Percentiles rank a stretch among this genome's conserved stretches.
Evolutionary conservation across 768 basidiomycete species (phyloP).

Genomic region (Albatrellus ellisii): DNA sequence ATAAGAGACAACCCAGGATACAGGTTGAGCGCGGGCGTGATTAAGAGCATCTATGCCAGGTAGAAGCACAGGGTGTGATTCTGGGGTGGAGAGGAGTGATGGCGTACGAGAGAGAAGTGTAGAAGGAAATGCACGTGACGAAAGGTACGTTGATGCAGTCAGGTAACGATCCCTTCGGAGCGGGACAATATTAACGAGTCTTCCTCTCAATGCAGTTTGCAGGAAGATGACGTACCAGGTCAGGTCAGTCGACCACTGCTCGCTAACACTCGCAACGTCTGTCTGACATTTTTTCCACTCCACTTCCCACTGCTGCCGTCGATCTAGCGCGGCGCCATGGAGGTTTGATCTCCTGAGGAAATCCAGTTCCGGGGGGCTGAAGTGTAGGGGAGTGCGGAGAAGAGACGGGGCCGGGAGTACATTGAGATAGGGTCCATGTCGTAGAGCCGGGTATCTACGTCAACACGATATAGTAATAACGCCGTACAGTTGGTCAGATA

Average conservation of each 20-base stretch:
- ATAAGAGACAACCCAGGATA: conserved; percentile 79
- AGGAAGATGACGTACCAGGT: conserved; percentile 45
- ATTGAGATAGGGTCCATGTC: conserved; percentile 51
- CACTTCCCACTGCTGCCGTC: conserved; percentile 41
- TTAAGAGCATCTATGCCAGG: conserved; percentile 85
- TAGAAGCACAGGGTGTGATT: conserved; percentile 65
- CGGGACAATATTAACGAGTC: neutral
- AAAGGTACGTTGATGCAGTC: conserved; percentile 61
- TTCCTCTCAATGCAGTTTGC: conserved; percentile 7
- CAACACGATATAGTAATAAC: conserved; percentile 5
- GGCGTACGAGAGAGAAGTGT: conserved; percentile 50
- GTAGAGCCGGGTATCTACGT: conserved; percentile 8
- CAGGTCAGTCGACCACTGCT: conserved; percentile 34
- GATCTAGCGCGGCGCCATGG: conserved; percentile 61
- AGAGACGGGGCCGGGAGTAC: conserved; percentile 44
- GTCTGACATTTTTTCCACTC: conserved; percentile 49
- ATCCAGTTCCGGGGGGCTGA: conserved; percentile 45
- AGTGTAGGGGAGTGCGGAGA: conserved; percentile 66
- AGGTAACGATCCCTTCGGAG: conserved; percentile 54
- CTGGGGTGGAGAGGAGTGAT: conserved; percentile 33
- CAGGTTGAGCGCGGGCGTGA: conserved; percentile 66
- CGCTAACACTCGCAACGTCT: conserved; percentile 24
- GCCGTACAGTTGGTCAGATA: conserved; percentile 1
- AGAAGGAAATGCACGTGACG: conserved; percentile 87
- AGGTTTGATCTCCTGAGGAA: conserved; percentile 71